Base-by-base conservation (phyloP, 73 alveolate genomes). In the Tetrahymena borealis region DNA sequence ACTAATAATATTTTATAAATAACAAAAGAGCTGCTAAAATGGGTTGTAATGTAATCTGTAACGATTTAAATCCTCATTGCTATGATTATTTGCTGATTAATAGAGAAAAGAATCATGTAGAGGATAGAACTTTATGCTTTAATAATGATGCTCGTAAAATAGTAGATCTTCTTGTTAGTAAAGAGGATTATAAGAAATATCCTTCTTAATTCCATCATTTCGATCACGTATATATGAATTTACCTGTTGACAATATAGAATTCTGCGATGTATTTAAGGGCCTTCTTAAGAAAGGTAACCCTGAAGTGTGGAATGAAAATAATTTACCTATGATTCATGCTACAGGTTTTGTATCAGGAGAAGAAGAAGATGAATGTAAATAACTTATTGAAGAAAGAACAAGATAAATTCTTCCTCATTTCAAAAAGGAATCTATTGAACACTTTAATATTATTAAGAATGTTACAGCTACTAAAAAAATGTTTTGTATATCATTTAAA, bases 21-120 rank as follows among this genome's bases (percentile, higher is more conserved):
- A 20, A 7, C 0, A 15, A n/a, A 20, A 60, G 98, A 42, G 99
- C 98, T 2, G 99, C 99, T 41, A 98, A 97, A 93, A 95, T 96
- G 93, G 98, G 99, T 13, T 95, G 97, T 18, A 94, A 92, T 39
- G 99, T 98, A 38, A 94, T 97, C 78, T 99, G 99, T 3, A 99
- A 99, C 94, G 99, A 99, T 91, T 96, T 99, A 39, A 99, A 99
- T 95, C 99, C 99, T 33, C 98, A 93, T 38, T 96, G 99, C 85
- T 97, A 91, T 90, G 95, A 95, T 18, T 98, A 94, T 92, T 96
- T 98, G 38, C 91, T 95, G 38, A 90, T 95, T 91, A 99, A 99
- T 91, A 90, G 91, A 13, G 40, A 28, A 0, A 91, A 39, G n/a
- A 90, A 78, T 35, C 39, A 91, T 15, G 97, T 98, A 78, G 92